phyloP scores from a whole-genome alignment of 2,329 filamentous ascomycete genomes.

The Xylaria polymorpha region DNA sequence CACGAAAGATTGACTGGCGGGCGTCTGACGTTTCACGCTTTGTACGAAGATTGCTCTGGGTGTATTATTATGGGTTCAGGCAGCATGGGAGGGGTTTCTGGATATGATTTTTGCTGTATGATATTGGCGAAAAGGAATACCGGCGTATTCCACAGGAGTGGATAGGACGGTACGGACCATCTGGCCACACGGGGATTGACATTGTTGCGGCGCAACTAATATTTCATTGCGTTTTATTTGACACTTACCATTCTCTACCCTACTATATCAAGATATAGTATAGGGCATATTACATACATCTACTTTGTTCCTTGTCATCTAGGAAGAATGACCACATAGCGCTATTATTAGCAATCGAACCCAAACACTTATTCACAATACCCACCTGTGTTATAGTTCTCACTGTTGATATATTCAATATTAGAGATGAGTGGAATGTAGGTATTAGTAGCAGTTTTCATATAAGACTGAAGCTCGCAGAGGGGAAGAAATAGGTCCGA shows the following conservation, averaged over 20 bases:
- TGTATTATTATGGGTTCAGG: background rate
- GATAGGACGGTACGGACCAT: background rate
- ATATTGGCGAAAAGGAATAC: slow-evolving; percentile 6
- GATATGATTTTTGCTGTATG: background rate
- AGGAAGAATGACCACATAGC: too few relatives aligned
- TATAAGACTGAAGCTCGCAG: too few relatives aligned
- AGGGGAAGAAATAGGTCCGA: too few relatives aligned
- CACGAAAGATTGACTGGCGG: background rate
- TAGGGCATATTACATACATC: too few relatives aligned
- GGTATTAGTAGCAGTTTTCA: too few relatives aligned
- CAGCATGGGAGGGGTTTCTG: background rate
- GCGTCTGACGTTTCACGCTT: background rate
- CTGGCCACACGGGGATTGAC: background rate
- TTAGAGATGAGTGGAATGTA: too few relatives aligned
- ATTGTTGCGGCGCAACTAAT: background rate
- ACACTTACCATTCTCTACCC: background rate
- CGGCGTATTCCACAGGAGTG: background rate
- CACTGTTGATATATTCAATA: too few relatives aligned
- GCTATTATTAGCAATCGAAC: too few relatives aligned
- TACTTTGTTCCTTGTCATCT: too few relatives aligned
- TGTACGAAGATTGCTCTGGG: background rate
- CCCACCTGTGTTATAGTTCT: too few relatives aligned
- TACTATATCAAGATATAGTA: background rate
- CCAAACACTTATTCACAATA: too few relatives aligned
- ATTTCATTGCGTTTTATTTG: background rate